phyloP scores from a whole-genome alignment of 352 stramenopile genomes.

The Globisporangium uncinulatum region DNA sequence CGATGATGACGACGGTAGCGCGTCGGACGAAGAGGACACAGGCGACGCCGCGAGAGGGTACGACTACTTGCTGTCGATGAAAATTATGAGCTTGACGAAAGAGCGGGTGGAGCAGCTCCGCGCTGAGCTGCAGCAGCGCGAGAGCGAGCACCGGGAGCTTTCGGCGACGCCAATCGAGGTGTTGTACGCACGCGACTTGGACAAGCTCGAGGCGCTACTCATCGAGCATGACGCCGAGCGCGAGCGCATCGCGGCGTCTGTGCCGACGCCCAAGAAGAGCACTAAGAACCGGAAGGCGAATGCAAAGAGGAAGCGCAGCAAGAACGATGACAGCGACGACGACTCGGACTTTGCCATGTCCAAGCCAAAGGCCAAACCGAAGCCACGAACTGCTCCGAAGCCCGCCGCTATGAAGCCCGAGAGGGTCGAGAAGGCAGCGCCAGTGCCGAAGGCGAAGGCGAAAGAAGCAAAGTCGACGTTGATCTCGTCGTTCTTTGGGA shows the following conservation, averaged over 20 bases:
- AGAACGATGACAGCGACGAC: constrained; percentile 33
- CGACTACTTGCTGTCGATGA: constrained; percentile 96
- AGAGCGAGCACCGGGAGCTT: constrained; percentile 83
- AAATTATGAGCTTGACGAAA: constrained; percentile 90
- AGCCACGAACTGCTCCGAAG: constrained; percentile 27
- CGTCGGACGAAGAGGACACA: constrained; percentile 46
- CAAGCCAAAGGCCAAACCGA: constrained; percentile 35
- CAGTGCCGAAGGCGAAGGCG: constrained; percentile 18
- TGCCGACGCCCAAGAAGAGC: constrained; percentile 54
- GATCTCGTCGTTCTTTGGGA: constrained; percentile 58
- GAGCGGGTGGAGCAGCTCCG: constrained; percentile 91
- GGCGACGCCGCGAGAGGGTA: constrained; percentile 62
- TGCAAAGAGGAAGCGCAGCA: constrained; percentile 50
- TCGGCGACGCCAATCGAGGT: constrained; percentile 53
- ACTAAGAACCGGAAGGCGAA: constrained; percentile 30
- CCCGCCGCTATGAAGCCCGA: constrained; percentile 15
- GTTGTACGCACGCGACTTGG: no score
- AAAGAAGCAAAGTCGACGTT: constrained; percentile 16
- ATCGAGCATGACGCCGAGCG: constrained; percentile 59
- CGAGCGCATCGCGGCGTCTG: constrained; percentile 44
- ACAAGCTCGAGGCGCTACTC: constrained; percentile 45
- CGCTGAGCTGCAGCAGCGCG: constrained; percentile 81
- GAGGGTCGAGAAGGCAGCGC: constrained; percentile 13
- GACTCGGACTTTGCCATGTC: constrained; percentile 63
- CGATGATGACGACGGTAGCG: constrained; percentile 32